Base-by-base conservation (phyloP, 2,329 filamentous ascomycete species). In the Trichoderma lentiforme region DNA sequence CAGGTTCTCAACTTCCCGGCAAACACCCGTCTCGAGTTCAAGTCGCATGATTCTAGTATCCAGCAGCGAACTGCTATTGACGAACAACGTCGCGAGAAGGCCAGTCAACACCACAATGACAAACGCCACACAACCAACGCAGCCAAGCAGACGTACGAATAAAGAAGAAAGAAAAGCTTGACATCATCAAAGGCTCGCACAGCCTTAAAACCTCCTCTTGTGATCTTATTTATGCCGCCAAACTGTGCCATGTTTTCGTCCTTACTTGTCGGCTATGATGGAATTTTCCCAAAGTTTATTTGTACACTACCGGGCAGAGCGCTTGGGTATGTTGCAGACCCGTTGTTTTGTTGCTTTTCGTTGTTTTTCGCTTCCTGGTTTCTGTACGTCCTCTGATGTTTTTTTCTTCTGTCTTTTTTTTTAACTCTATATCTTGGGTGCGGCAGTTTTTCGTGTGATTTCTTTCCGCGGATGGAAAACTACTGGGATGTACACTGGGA, bases 41-140 rank as follows among this genome's bases (percentile, higher is more conserved):
- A 97, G 84, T 96, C 92, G 79, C 96, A 99, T 81, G 95, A 98
- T 79, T 93, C 95, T 75, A 97, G 94, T 82, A 98, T 99, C 79
- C 92, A 94, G 76, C 95, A 98, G 83, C 90, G 94, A 76, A 93
- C 92, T 34, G 93, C 93, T 24, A 94, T 97, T 74, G 95, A 98
- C 78, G 94, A 97, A 82, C 93, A 93, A 71, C 92, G 95, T 74
- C 93, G 95, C 76, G 94, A 97, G 79, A 97, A 97, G 83, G 87
- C 85, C 21, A 82, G 82, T 71, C 86, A 88, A 75, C 82, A 84
- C 73, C 81, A 83, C 74, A 77, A 78, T 67, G 82, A 84, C 71
- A 83, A 83, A 74, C 82, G 82, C 51, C 79, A 81, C 69, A 62
- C 73, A 26, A 72, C 76, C 18, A 77, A 75, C 72, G 66, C 73